These are phyloP conservation scores for Pholiota molesta DNA, from an alignment of 768 basidiomycete genomes.

Conservation along the genomic window DNA sequence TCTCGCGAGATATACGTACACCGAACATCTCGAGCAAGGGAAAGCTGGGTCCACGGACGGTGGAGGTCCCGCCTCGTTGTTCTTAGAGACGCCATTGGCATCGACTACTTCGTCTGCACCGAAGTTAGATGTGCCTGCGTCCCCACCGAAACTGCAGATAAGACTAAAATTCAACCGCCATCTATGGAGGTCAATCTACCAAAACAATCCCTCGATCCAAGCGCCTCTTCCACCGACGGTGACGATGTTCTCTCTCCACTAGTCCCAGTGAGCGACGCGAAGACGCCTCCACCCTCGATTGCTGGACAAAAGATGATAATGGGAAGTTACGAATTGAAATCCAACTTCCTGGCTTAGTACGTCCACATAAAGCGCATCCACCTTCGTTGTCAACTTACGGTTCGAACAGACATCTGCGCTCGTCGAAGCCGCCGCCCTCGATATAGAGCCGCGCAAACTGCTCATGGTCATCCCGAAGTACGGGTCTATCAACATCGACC, in stretches of 20 bases:
- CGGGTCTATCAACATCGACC: constrained; percentile 59
- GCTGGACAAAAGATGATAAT: constrained; percentile 40
- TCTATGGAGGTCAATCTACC: background rate
- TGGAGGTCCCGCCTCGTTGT: constrained; percentile 47
- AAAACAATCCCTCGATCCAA: no score
- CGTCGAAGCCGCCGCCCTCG: constrained; percentile 55
- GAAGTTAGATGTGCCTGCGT: background rate
- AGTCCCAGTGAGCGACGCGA: background rate
- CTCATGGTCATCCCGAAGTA: constrained; percentile 50
- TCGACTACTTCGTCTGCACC: constrained; percentile 2
- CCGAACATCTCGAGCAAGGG: constrained; percentile 84
- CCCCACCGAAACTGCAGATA: background rate
- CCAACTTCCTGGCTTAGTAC: constrained; percentile 58
- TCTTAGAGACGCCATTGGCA: constrained; percentile 17
- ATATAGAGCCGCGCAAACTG: constrained; percentile 64
- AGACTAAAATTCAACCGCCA: background rate
- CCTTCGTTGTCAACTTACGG: background rate
- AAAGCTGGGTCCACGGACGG: constrained; percentile 57
- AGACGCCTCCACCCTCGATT: constrained; percentile 22
- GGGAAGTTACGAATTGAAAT: constrained; percentile 53
- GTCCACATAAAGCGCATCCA: constrained; percentile 29
- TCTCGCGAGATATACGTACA: constrained; percentile 70
- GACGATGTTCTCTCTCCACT: background rate
- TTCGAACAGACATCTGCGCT: constrained; percentile 22
- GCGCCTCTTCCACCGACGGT: background rate